Evolutionary conservation across 2,329 filamentous ascomycete genomes (phyloP).

Genomic region (Cercospora citrullina): DNA sequence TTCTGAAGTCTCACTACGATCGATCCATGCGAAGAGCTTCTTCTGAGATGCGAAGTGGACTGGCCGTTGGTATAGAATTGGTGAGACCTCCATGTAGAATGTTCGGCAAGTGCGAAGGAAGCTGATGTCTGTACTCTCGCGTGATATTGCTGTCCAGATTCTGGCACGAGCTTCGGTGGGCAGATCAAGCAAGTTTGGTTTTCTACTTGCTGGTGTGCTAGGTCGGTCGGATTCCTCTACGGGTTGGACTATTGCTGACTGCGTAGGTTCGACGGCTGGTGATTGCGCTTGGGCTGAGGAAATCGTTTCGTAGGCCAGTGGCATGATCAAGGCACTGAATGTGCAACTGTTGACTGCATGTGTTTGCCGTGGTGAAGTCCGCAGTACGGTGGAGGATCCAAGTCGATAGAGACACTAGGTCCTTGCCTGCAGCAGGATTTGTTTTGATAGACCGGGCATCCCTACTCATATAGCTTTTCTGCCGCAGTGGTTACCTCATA

Average conservation of each 20-base stretch:
- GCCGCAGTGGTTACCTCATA: not conserved
- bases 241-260: not conserved
- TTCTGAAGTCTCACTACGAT: conserved; percentile 24
- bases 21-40: conserved; percentile 33
- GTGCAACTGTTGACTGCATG: not conserved
- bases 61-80: conserved; percentile 28
- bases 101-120: conserved; percentile 26
- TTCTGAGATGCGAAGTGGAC: conserved; percentile 31
- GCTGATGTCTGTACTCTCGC: not conserved
- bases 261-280: not conserved
- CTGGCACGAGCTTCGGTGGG: conserved; percentile 21
- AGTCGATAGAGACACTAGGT: not conserved
- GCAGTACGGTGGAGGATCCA: not conserved
- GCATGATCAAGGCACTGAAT: not conserved
- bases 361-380: not conserved
- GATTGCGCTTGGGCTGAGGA: not conserved
- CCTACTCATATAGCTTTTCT: conserved; percentile 13
- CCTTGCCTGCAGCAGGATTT: not conserved
- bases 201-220: not conserved
- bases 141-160: conserved; percentile 12
- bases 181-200: conserved; percentile 13
- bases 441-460: conserved; percentile 14
- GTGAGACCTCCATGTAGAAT: conserved; percentile 30
- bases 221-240: not conserved
- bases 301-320: not conserved